A percentile compares a stretch with the other conserved stretches of the same genome.
Evolutionary conservation across 768 basidiomycete genomes (phyloP).

Genomic region (Hygrocybe coccinea): DNA sequence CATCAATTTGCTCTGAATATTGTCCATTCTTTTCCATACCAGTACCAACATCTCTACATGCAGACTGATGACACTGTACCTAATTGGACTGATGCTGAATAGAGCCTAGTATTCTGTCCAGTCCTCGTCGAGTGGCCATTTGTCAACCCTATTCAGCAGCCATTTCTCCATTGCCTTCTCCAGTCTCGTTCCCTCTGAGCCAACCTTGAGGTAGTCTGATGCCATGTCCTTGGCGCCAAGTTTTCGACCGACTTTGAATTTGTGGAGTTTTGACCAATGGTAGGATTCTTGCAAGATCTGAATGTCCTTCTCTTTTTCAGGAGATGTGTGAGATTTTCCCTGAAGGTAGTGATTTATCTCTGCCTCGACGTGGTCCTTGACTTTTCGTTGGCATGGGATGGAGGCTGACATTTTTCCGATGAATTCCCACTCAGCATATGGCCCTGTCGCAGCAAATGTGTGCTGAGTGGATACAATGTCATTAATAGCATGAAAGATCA

Average conservation of each 20-base stretch:
- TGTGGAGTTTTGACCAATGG: constrained; percentile 18
- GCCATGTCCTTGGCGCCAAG: constrained; percentile 14
- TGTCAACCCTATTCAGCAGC: constrained; percentile 14
- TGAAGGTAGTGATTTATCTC: constrained; percentile 10
- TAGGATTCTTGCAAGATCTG: constrained; percentile 10
- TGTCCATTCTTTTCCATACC: neutral
- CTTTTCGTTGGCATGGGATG: constrained; percentile 13
- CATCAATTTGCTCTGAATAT: neutral
- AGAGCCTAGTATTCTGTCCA: constrained; percentile 8
- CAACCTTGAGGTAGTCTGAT: constrained; percentile 15
- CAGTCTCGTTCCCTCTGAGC: constrained; percentile 10
- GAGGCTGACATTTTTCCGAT: constrained; percentile 16
- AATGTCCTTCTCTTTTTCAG: constrained; percentile 7
- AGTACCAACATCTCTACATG: neutral
- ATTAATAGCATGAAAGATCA: neutral
- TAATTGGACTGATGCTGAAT: neutral
- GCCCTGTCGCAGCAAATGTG: constrained; percentile 12
- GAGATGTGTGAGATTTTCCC: constrained; percentile 15
- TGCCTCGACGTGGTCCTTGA: constrained; percentile 16
- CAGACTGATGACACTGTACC: neutral
- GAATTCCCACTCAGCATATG: constrained; percentile 19
- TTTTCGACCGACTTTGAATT: constrained; percentile 13
- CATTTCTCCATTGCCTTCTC: constrained; percentile 15
- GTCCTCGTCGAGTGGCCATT: constrained; percentile 11
- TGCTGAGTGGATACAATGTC: neutral